These are phyloP conservation scores for Copromyces sp. DNA, from an alignment of 495 filamentous ascomycete genomes.

Conservation along the genomic window DNA sequence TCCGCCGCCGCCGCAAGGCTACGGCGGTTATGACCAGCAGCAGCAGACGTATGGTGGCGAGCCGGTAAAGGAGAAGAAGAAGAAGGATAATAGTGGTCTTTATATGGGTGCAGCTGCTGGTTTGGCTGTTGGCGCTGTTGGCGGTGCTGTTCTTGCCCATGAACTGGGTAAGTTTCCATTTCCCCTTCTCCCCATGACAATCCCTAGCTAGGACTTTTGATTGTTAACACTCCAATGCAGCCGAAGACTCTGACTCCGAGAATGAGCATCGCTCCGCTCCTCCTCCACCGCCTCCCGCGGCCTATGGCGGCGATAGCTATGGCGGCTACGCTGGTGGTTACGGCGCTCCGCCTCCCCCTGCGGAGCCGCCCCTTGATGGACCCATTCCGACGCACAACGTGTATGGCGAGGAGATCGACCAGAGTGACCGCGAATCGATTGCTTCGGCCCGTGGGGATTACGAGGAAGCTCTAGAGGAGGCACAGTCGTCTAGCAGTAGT, in stretches of 20 bases:
- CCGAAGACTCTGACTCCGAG: slow-evolving; percentile 20
- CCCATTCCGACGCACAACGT: slow-evolving; percentile 16
- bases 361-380: slow-evolving; percentile 11
- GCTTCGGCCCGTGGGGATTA: slow-evolving; percentile 27
- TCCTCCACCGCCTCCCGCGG: slow-evolving; percentile 6
- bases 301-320: slow-evolving; percentile 19
- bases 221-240: slow-evolving; percentile 5
- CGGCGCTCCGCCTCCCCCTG: slow-evolving; percentile 10
- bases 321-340: slow-evolving; percentile 16
- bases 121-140: slow-evolving; percentile 45
- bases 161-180: slow-evolving; percentile 35
- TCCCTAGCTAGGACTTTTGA: background rate
- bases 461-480: slow-evolving; percentile 28
- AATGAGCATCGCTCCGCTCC: slow-evolving; percentile 7
- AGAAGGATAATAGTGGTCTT: slow-evolving; percentile 28
- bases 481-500: slow-evolving; percentile 31
- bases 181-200: background rate
- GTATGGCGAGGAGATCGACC: slow-evolving; percentile 28
- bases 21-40: slow-evolving; percentile 22
- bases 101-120: slow-evolving; percentile 43
- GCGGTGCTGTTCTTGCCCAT: slow-evolving; percentile 45
- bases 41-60: slow-evolving; percentile 17
- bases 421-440: slow-evolving; percentile 31
- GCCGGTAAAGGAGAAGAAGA: slow-evolving; percentile 29
- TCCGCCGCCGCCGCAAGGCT: slow-evolving; percentile 17